phyloP scores from a whole-genome alignment of 768 basidiomycete genomes.

The Favolaschia claudopus region DNA sequence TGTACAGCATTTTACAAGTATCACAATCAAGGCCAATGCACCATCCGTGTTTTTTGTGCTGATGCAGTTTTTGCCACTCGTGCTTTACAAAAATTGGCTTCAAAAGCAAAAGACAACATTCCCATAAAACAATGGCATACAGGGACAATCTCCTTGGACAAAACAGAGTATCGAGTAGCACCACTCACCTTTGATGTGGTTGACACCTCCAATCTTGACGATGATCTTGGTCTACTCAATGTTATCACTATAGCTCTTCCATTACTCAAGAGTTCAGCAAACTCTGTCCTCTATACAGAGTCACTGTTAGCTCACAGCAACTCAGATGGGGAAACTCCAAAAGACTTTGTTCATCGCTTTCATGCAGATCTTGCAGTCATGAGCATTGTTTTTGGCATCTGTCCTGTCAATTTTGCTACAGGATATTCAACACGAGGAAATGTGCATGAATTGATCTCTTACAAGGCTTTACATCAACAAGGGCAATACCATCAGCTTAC shows the following conservation, averaged over 20 bases:
- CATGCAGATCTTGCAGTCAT: constrained; percentile 51
- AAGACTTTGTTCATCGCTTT: constrained; percentile 40
- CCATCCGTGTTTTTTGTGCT: constrained; percentile 49
- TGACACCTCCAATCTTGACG: constrained; percentile 58
- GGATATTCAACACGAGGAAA: constrained; percentile 50
- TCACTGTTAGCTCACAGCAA: constrained; percentile 42
- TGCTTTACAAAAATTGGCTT: constrained; percentile 41
- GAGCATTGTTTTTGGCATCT: constrained; percentile 51
- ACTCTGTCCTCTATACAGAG: constrained; percentile 48
- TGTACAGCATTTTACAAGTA: constrained; percentile 7
- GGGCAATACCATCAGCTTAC: constrained; percentile 18
- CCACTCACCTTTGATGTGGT: constrained; percentile 53
- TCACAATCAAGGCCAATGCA: constrained; percentile 3
- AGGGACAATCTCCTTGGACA: constrained; percentile 16
- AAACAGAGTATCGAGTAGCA: constrained; percentile 22
- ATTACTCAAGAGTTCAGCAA: constrained; percentile 39
- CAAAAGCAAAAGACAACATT: constrained; percentile 28
- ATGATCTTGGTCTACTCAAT: constrained; percentile 57
- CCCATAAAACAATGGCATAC: constrained; percentile 44
- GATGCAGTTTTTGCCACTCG: constrained; percentile 48
- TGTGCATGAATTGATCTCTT: constrained; percentile 45
- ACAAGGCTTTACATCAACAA: constrained; percentile 3
- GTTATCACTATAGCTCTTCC: constrained; percentile 47
- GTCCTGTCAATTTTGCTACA: constrained; percentile 46
- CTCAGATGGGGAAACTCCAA: constrained; percentile 33